Conservation (phyloP, 1,284 basidiomycete genomes). For the Inonotus hispidus region DNA sequence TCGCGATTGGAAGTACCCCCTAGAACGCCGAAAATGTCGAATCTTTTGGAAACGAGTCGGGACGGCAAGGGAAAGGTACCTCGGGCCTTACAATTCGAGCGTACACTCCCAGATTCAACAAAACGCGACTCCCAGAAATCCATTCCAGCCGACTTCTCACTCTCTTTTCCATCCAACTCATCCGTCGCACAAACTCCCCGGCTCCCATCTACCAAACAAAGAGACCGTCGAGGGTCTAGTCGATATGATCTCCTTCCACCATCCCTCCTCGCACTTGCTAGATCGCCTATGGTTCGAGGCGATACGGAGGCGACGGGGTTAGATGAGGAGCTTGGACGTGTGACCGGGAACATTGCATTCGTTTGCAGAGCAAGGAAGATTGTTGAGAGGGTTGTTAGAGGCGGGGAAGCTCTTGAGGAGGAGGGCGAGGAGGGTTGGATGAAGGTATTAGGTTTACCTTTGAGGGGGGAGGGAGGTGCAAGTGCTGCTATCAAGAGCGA, state of each 20-base stretch:
- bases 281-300: slow-evolving; percentile 14
- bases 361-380: slow-evolving; percentile 7
- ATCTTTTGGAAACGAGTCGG: not conserved
- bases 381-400: not conserved
- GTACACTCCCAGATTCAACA: not conserved
- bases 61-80: not conserved
- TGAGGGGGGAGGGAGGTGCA: too few species aligned
- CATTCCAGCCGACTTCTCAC: not conserved
- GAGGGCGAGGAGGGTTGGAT: not conserved
- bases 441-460: not conserved
- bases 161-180: not conserved
- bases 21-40: not conserved
- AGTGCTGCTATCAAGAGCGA: too few species aligned
- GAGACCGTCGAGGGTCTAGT: not conserved
- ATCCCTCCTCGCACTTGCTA: slow-evolving; percentile 11
- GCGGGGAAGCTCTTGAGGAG: not conserved
- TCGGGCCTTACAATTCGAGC: slow-evolving; percentile 7
- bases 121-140: not conserved
- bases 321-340: not conserved
- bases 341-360: slow-evolving; percentile 8
- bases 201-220: not conserved
- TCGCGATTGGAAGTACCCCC: not conserved
- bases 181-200: not conserved
- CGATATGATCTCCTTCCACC: not conserved
- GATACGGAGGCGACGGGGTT: not conserved